Conservation (phyloP, 495 filamentous ascomycete species). For the Hyaloscypha variabilis region DNA sequence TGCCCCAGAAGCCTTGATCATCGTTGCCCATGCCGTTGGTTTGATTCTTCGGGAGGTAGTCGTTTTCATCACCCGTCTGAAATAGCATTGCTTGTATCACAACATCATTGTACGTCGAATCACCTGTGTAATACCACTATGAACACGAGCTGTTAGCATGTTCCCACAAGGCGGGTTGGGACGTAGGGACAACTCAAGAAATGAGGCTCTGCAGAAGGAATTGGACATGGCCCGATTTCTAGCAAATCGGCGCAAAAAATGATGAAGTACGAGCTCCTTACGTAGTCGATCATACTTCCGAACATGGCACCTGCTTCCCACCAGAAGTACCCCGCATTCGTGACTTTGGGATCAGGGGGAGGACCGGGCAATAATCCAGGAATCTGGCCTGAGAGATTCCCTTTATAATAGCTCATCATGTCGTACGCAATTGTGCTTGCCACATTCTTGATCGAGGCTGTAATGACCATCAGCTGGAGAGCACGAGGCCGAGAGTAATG, state of each 20-base stretch:
- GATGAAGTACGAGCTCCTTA: not conserved
- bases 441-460: conserved; percentile 60
- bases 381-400: conserved; percentile 59
- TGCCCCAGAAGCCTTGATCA: conserved; percentile 83
- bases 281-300: conserved; percentile 71
- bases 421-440: conserved; percentile 62
- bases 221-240: too few relatives aligned
- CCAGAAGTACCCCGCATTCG: conserved; percentile 52
- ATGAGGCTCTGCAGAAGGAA: too few relatives aligned
- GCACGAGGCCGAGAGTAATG: too few relatives aligned
- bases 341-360: conserved; percentile 35
- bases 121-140: conserved; percentile 68
- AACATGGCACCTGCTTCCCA: conserved; percentile 76
- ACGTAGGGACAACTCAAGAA: not conserved
- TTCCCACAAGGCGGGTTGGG: not conserved
- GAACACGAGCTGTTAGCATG: not conserved
- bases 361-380: conserved; percentile 63
- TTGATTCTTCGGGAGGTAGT: conserved; percentile 72
- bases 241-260: too few relatives aligned
- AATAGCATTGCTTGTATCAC: conserved; percentile 62
- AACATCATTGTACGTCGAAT: conserved; percentile 65
- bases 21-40: conserved; percentile 79
- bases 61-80: conserved; percentile 63
- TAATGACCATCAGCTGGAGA: not conserved
- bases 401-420: conserved; percentile 64